A percentile compares a stretch with the other conserved stretches of the same genome.
Conservation (phyloP, 176 grass and related monocot genomes). For the Thinopyrum elongatum region DNA sequence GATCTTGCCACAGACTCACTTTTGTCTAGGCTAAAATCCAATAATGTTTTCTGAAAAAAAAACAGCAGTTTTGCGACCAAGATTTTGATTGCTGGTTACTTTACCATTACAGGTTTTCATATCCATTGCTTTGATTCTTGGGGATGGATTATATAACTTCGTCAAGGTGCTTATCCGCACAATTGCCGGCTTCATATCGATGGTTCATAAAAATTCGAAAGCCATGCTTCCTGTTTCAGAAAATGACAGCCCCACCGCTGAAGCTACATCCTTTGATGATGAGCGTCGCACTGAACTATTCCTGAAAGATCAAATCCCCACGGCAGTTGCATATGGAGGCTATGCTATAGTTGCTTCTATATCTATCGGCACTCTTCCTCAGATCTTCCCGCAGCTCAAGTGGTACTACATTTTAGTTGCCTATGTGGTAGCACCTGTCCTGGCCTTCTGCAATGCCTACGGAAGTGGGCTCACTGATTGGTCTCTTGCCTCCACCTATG, state of each 20-base stretch:
- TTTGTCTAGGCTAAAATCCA: not conserved
- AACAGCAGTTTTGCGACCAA: not conserved
- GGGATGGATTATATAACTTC: conserved; percentile 81
- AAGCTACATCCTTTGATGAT: conserved; percentile 67
- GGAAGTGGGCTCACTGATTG: conserved; percentile 94
- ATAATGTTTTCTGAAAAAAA: not conserved
- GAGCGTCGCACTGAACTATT: conserved; percentile 64
- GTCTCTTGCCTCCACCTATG: conserved; percentile 92
- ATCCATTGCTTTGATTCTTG: conserved; percentile 84
- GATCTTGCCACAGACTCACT: not conserved
- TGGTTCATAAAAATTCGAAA: conserved; percentile 43
- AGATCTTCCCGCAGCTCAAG: conserved; percentile 80
- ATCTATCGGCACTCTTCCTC: conserved; percentile 66
- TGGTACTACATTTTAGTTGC: conserved; percentile 87
- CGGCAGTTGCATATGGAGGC: conserved; percentile 56
- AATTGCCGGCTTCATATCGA: conserved; percentile 33
- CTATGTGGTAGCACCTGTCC: conserved; percentile 66
- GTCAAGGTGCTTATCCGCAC: conserved; percentile 56
- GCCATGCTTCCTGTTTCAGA: conserved; percentile 54
- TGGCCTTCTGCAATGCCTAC: conserved; percentile 98
- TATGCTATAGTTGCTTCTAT: conserved; percentile 56
- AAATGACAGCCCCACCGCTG: conserved; percentile 17
- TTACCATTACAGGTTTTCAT: conserved; percentile 62
- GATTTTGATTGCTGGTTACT: not conserved
- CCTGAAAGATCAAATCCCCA: conserved; percentile 76